Evolutionary conservation across 2,329 filamentous ascomycete species (phyloP).

Genomic region (Thermothelomyces thermophilus): DNA sequence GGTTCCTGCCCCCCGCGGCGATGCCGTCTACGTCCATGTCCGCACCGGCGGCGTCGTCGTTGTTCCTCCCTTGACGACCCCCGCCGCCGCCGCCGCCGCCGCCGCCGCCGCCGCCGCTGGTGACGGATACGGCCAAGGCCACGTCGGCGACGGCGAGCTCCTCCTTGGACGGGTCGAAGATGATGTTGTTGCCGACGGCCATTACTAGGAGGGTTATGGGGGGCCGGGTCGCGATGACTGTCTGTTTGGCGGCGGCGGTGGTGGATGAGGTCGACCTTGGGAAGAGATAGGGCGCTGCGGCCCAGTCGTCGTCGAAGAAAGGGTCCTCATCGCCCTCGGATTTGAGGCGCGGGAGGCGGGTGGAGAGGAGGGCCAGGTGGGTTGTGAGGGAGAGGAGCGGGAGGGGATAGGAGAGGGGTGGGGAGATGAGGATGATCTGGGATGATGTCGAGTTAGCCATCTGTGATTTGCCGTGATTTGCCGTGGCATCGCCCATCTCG

Average conservation of each 20-base stretch:
- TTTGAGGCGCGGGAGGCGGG: slow-evolving; percentile 74
- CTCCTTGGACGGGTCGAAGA: slow-evolving; percentile 88
- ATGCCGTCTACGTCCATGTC: neutral
- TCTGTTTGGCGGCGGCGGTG: slow-evolving; percentile 8
- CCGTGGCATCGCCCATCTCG: too few relatives aligned
- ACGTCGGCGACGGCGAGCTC: slow-evolving; percentile 90
- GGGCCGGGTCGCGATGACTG: slow-evolving; percentile 45
- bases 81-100: neutral
- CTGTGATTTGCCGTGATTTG: too few relatives aligned
- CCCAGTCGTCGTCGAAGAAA: slow-evolving; percentile 98
- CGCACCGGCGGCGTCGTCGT: neutral
- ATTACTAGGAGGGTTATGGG: slow-evolving; percentile 89
- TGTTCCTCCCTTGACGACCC: too few relatives aligned
- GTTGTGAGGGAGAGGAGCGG: slow-evolving; percentile 88
- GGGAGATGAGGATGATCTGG: slow-evolving; percentile 87
- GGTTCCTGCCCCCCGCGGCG: slow-evolving; percentile 29
- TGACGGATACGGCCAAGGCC: slow-evolving; percentile 77
- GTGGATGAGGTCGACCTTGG: slow-evolving; percentile 35
- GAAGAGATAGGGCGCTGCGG: slow-evolving; percentile 72
- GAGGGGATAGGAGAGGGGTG: slow-evolving; percentile 84
- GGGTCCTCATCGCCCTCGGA: slow-evolving; percentile 93
- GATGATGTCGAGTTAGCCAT: neutral
- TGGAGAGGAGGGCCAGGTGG: slow-evolving; percentile 85
- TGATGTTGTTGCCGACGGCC: slow-evolving; percentile 76
- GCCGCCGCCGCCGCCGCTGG: slow-evolving; percentile 33